Evolutionary conservation across 2,329 filamentous ascomycete genomes (phyloP), one percentile per base, ranked within the genome.

Genomic region (Scorias spongiosa): DNA sequence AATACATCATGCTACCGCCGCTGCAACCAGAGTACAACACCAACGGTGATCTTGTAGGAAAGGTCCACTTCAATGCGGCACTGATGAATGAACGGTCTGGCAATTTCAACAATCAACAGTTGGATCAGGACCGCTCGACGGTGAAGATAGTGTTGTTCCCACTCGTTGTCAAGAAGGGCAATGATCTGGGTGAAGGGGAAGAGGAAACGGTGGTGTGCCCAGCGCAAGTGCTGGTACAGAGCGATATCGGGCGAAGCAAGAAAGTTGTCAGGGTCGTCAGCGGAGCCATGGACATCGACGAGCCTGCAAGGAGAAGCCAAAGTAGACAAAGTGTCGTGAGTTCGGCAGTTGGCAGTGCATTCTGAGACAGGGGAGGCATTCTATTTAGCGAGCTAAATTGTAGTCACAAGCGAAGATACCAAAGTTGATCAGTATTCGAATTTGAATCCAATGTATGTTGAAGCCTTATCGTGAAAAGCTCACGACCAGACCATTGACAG

Each of bases 1-100:
- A 96, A 67, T 98, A 94, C 68, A 91, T 94, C 69, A 98, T 98
- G 89, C 78, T 96, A 14, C 89, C 91, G 26, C 91, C 91, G 4
- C 71, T 94, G 44, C 85, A 91, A 63, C 91, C 91, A 17, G 87
- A 95, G 63, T 96, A 94, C 64, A 88, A 96, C 63, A 81, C 80
- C 54, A 86, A 91, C 49, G 91, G 91, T 54, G 89, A 96, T 57
- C 75, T 98, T 8, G 74, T 81, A 12, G 82, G 84, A 44, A 89
- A 88, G 45, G 85, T 96, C 9, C 74, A 78, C 47, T 98, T 98
- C 75, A 94, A 94, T 57, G 83, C 89, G 1, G 76, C 82, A 29
- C 76, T 94, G 57, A 96, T 98, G 89, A 93, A 91, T 57, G 89
- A 95, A 67, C 81, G 85, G 46, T 85, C 80, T 47, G 81, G 82